Evolutionary conservation across 306 rosid species (phyloP).

Genomic region (Echinosophora koreensis): DNA sequence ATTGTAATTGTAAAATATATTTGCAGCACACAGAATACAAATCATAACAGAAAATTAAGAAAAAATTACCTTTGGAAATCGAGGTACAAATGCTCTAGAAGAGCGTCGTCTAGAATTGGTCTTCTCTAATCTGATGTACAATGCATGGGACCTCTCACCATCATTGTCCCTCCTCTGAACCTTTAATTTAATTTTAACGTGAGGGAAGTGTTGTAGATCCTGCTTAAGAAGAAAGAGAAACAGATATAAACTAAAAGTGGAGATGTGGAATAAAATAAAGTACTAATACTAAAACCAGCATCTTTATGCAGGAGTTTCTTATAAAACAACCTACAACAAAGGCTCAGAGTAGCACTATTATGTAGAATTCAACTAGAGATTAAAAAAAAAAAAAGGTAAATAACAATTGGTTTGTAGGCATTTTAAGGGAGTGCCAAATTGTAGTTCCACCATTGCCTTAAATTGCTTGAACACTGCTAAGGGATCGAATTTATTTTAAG

Average conservation of each 20-base stretch:
- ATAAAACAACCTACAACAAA: too few relatives aligned
- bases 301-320: neutral
- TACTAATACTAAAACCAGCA: neutral
- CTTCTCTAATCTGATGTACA: slow-evolving; percentile 82
- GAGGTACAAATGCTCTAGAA: slow-evolving; percentile 83
- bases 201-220: slow-evolving; percentile 88
- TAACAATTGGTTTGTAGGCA: too few relatives aligned
- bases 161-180: slow-evolving; percentile 59
- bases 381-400: too few relatives aligned
- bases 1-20: slow-evolving; percentile 21
- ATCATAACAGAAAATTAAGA: slow-evolving; percentile 7
- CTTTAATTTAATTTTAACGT: slow-evolving; percentile 68
- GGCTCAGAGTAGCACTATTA: too few relatives aligned
- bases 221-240: slow-evolving; percentile 42
- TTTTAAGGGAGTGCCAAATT: too few relatives aligned
- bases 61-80: slow-evolving; percentile 82
- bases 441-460: too few relatives aligned
- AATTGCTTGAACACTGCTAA: too few relatives aligned
- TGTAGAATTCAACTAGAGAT: too few relatives aligned
- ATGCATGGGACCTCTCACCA: slow-evolving; percentile 51
- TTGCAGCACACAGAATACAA: slow-evolving; percentile 15
- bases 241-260: slow-evolving; percentile 32
- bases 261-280: slow-evolving; percentile 31
- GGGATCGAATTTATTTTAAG: too few relatives aligned
- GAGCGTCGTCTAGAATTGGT: slow-evolving; percentile 64